These are phyloP conservation scores for Termitomyces sp. DNA, from an alignment of 768 basidiomycete species.

Conservation along the genomic window DNA sequence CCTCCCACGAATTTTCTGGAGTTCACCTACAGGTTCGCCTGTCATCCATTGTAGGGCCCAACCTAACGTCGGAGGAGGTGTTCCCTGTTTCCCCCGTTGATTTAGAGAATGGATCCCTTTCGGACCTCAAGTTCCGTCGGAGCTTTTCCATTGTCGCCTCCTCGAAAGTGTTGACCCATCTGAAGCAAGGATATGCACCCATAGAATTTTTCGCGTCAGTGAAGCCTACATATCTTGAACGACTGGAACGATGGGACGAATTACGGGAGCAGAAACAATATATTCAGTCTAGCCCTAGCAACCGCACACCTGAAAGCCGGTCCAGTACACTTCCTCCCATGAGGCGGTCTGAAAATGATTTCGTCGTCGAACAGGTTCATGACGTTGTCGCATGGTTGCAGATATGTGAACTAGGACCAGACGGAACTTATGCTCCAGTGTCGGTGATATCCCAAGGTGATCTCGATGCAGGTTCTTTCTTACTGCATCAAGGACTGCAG, in stretches of 20 bases:
- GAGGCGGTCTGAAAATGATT: conserved; percentile 92
- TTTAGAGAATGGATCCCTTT: conserved; percentile 66
- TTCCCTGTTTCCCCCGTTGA: conserved; percentile 77
- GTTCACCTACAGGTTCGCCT: conserved; percentile 87
- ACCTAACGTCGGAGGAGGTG: conserved; percentile 72
- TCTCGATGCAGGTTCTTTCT: conserved; percentile 84
- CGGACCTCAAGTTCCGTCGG: conserved; percentile 81
- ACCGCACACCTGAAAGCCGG: conserved; percentile 37
- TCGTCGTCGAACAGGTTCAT: conserved; percentile 82
- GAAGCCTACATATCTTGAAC: conserved; percentile 80
- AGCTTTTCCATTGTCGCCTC: conserved; percentile 78
- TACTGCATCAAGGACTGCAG: conserved; percentile 91
- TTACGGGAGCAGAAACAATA: conserved; percentile 72
- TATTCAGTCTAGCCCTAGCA: conserved; percentile 34
- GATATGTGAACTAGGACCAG: conserved; percentile 81
- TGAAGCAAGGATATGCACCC: conserved; percentile 76
- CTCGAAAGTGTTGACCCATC: conserved; percentile 66
- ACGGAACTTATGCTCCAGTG: conserved; percentile 82
- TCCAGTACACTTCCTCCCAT: conserved; percentile 60
- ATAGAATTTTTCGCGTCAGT: conserved; percentile 89
- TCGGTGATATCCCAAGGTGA: conserved; percentile 74
- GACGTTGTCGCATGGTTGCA: conserved; percentile 90
- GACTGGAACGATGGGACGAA: conserved; percentile 93
- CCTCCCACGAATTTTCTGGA: conserved; percentile 84
- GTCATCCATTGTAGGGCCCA: conserved; percentile 80